A percentile compares a stretch with the other conserved stretches of the same genome.
Conservation (phyloP, 495 filamentous ascomycete genomes). For the Penicillium parvum region DNA sequence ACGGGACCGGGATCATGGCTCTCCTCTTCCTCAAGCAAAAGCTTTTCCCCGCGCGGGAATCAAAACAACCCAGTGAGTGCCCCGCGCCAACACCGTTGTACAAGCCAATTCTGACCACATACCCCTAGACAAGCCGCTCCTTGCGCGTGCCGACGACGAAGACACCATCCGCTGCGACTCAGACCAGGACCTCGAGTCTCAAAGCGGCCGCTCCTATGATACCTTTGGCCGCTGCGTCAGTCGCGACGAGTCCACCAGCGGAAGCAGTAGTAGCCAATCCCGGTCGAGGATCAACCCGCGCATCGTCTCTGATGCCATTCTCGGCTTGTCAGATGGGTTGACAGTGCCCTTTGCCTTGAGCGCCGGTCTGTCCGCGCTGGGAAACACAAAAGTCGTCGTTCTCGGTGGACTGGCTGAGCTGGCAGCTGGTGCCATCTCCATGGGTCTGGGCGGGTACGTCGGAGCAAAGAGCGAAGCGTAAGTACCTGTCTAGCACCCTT, state of each 20-base stretch:
- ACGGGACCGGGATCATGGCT: constrained; percentile 26
- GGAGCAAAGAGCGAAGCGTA: constrained; percentile 67
- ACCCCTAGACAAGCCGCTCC: constrained; percentile 33
- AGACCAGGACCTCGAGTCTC: constrained; percentile 36
- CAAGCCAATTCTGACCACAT: constrained; percentile 1
- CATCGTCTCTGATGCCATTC: constrained; percentile 55
- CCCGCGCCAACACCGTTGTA: not conserved
- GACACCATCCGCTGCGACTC: constrained; percentile 27
- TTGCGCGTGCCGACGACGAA: constrained; percentile 28
- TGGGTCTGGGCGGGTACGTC: constrained; percentile 56
- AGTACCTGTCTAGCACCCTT: constrained; percentile 28
- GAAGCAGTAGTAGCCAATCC: constrained; percentile 22
- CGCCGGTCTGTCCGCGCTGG: constrained; percentile 50
- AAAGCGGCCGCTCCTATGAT: constrained; percentile 32
- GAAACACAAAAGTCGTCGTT: constrained; percentile 51
- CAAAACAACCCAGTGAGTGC: constrained; percentile 19
- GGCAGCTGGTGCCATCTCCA: constrained; percentile 52
- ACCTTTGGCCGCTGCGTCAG: constrained; percentile 35
- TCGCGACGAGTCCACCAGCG: constrained; percentile 25
- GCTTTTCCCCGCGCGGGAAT: constrained; percentile 29
- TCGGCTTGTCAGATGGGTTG: constrained; percentile 56
- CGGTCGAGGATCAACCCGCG: constrained; percentile 45
- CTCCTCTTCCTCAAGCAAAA: constrained; percentile 43
- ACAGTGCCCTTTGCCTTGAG: constrained; percentile 56
- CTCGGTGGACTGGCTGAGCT: constrained; percentile 53